Evolutionary conservation across 2,329 filamentous ascomycete genomes (phyloP).

Genomic region (Cryphonectria radicalis): DNA sequence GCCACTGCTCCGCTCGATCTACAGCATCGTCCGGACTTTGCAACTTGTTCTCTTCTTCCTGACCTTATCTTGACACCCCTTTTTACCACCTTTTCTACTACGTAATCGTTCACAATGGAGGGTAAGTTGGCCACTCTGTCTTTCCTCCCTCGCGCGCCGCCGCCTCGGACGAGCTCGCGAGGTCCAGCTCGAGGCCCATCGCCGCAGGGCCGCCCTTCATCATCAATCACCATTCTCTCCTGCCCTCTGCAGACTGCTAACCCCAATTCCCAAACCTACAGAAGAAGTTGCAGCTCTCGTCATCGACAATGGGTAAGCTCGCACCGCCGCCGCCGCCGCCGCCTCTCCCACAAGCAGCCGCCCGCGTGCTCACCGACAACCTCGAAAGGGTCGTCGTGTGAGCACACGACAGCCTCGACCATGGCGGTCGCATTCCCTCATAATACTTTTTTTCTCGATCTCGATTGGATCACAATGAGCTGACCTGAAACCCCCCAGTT

Average conservation of each 20-base stretch:
- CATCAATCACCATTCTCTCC: constrained; percentile 18
- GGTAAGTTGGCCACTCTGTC: constrained; percentile 48
- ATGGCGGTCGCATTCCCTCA: constrained; percentile 3
- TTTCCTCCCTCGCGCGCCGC: constrained; percentile 32
- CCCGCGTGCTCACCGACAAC: constrained; percentile 42
- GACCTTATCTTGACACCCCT: constrained; percentile 35
- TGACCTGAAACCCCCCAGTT: constrained; percentile 67
- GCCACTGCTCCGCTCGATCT: constrained; percentile 28
- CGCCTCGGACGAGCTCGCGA: constrained; percentile 25
- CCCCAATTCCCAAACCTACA: constrained; percentile 53
- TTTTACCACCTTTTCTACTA: constrained; percentile 38
- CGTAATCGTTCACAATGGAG: constrained; percentile 60
- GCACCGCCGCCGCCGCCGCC: constrained; percentile 35
- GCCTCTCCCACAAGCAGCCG: constrained; percentile 15
- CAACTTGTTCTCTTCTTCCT: constrained; percentile 35
- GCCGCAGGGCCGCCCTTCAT: constrained; percentile 14
- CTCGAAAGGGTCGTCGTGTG: constrained; percentile 23
- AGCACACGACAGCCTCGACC: constrained; percentile 14
- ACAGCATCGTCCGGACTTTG: constrained; percentile 30
- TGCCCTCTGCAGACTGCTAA: constrained; percentile 43
- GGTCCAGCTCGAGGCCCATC: constrained; percentile 21
- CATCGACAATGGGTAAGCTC: constrained; percentile 99
- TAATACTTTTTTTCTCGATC: constrained; percentile 5
- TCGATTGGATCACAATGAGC: constrained; percentile 32
- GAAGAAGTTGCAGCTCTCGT: constrained; percentile 99